Evolutionary conservation across 164 flowering plant species (phyloP).

Genomic region (Umbellularia californica): DNA sequence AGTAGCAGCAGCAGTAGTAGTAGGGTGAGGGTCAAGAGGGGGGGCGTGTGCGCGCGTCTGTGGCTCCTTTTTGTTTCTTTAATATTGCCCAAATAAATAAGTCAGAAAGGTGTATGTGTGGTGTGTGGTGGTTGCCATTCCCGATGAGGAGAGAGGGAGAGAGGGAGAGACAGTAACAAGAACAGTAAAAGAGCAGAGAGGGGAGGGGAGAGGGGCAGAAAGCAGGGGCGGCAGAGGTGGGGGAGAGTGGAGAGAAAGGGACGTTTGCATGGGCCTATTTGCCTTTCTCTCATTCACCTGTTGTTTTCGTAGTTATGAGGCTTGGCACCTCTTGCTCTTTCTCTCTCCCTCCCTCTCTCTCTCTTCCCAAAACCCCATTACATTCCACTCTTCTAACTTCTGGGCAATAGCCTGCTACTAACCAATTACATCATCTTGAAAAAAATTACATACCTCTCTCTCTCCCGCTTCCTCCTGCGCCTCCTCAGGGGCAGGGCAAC

Average conservation of each 20-base stretch:
- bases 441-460: no score
- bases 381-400: no score
- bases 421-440: no score
- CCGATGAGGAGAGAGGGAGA: conserved; percentile 44
- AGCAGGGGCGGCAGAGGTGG: conserved; percentile 61
- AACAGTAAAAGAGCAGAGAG: background rate
- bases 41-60: no score
- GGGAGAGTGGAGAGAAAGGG: conserved; percentile 55
- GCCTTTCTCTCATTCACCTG: conserved; percentile 54
- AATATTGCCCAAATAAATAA: no score
- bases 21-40: no score
- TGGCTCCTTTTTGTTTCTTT: no score
- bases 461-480: conserved; percentile 1
- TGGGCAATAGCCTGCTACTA: no score
- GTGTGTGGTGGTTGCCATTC: conserved; percentile 31
- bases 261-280: conserved; percentile 58
- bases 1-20: no score
- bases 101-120: conserved; percentile 1
- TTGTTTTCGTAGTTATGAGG: conserved; percentile 52
- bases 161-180: conserved; percentile 41
- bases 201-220: no score
- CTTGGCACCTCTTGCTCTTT: conserved; percentile 18
- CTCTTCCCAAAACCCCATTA: no score
- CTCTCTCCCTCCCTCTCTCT: conserved; percentile 2
- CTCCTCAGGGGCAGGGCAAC: conserved; percentile 21